These are phyloP conservation scores for Lyophyllum decastes DNA, from an alignment of 768 basidiomycete species.

Conservation along the genomic window DNA sequence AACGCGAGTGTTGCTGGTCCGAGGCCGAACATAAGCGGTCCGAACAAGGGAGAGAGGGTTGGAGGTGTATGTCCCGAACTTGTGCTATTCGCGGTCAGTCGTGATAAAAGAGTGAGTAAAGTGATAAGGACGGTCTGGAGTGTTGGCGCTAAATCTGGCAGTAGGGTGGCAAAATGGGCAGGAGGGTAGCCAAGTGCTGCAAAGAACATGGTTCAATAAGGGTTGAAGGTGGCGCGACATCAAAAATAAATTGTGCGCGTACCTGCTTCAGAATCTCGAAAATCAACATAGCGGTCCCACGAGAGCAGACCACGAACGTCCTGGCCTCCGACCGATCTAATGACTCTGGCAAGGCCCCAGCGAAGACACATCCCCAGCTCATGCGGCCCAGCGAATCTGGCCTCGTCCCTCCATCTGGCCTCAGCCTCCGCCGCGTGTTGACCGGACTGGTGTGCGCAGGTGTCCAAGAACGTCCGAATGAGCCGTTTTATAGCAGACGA, in stretches of 20 bases:
- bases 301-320: constrained; percentile 83
- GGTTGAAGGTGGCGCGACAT: constrained; percentile 3
- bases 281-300: constrained; percentile 83
- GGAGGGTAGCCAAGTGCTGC: constrained; percentile 68
- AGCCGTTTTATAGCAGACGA: constrained; percentile 73
- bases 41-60: constrained; percentile 86
- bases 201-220: constrained; percentile 6
- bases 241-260: constrained; percentile 28
- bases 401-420: constrained; percentile 73
- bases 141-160: constrained; percentile 52
- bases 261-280: constrained; percentile 85
- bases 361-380: constrained; percentile 91
- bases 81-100: constrained; percentile 81
- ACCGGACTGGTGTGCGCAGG: constrained; percentile 40
- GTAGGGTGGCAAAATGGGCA: constrained; percentile 70
- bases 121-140: constrained; percentile 64
- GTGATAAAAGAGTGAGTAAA: constrained; percentile 77
- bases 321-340: constrained; percentile 66
- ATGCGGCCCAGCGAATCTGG: constrained; percentile 80
- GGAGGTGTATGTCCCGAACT: constrained; percentile 90
- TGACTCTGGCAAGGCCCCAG: constrained; percentile 86
- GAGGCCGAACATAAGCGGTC: constrained; percentile 87
- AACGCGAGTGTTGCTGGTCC: constrained; percentile 49
- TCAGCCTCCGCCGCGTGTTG: constrained; percentile 45
- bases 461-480: constrained; percentile 78